Percentiles rank a stretch among this genome's conserved stretches.
Conservation (phyloP, 176 grass and related monocot genomes). For the Lolium rigidum region DNA sequence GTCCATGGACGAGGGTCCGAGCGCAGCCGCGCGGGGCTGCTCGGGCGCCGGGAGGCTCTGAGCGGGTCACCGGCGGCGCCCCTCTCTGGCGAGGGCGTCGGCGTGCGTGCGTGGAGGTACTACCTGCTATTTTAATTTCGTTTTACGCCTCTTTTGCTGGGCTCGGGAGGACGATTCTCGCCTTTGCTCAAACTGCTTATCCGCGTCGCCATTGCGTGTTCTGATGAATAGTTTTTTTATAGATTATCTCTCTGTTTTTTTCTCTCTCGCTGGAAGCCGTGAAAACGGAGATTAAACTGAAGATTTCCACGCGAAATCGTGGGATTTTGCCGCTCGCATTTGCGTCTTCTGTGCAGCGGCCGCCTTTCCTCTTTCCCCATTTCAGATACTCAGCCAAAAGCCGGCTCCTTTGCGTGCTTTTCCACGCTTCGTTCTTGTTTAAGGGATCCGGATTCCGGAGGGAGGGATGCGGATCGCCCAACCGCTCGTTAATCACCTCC, state of each 20-base stretch:
- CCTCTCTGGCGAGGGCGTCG: not conserved
- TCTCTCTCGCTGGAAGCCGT: not conserved
- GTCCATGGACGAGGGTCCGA: constrained; percentile 63
- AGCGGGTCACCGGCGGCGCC: constrained; percentile 22
- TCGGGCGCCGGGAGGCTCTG: constrained; percentile 31
- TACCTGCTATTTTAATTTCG: not conserved
- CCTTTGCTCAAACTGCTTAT: not conserved
- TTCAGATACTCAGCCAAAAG: constrained; percentile 62
- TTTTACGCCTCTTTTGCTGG: not conserved
- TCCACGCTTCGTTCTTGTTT: constrained; percentile 45
- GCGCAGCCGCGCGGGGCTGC: constrained; percentile 10
- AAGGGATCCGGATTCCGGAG: constrained; percentile 3
- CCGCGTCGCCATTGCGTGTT: constrained; percentile 38
- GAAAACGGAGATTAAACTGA: not conserved
- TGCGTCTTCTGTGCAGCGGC: constrained; percentile 48
- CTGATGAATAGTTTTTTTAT: not conserved
- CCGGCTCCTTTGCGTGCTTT: constrained; percentile 71
- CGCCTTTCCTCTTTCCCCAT: constrained; percentile 26
- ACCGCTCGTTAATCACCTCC: constrained; percentile 40
- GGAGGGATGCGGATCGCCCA: constrained; percentile 28
- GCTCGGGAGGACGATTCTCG: not conserved
- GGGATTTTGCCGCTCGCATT: constrained; percentile 42
- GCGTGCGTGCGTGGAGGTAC: constrained; percentile 22
- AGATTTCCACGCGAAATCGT: constrained; percentile 6
- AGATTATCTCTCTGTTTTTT: not conserved